Evolutionary conservation across 352 stramenopile species (phyloP).

Genomic region (Globisporangium abappressorium): DNA sequence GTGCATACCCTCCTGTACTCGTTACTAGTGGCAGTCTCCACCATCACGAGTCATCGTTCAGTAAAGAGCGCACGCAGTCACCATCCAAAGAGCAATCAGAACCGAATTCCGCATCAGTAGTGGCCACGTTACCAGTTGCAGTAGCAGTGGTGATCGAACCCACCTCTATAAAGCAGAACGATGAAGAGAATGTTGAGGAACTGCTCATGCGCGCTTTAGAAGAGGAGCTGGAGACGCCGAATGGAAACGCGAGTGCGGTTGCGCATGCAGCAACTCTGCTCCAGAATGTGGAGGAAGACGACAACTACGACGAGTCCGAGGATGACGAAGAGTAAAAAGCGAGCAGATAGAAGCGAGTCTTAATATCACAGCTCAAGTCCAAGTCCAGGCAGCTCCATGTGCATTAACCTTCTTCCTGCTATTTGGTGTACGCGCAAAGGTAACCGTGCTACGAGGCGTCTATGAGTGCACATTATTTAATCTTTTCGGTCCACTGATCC

Average conservation of each 20-base stretch:
- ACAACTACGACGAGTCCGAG: slow-evolving; percentile 26
- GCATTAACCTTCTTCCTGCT: no score
- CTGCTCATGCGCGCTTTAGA: slow-evolving; percentile 18
- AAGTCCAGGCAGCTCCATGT: no score
- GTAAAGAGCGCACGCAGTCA: neutral
- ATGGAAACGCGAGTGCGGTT: neutral
- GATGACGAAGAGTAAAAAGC: slow-evolving; percentile 6
- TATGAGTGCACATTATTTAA: no score
- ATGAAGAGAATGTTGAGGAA: slow-evolving; percentile 1
- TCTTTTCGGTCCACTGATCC: no score
- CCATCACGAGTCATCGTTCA: neutral
- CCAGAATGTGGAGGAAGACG: slow-evolving; percentile 25
- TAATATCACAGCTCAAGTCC: neutral
- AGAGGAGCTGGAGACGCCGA: slow-evolving; percentile 9
- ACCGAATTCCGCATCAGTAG: neutral
- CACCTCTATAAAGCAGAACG: neutral
- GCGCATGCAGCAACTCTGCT: neutral
- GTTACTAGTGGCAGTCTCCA: neutral
- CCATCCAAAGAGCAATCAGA: neutral
- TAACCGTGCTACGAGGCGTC: no score
- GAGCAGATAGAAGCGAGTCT: neutral
- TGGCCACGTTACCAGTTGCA: neutral
- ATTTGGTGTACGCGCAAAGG: no score
- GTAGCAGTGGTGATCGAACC: neutral
- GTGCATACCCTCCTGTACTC: neutral